Conservation (phyloP, 1,139 yeast species). For the Geotrichum fermentans region DNA sequence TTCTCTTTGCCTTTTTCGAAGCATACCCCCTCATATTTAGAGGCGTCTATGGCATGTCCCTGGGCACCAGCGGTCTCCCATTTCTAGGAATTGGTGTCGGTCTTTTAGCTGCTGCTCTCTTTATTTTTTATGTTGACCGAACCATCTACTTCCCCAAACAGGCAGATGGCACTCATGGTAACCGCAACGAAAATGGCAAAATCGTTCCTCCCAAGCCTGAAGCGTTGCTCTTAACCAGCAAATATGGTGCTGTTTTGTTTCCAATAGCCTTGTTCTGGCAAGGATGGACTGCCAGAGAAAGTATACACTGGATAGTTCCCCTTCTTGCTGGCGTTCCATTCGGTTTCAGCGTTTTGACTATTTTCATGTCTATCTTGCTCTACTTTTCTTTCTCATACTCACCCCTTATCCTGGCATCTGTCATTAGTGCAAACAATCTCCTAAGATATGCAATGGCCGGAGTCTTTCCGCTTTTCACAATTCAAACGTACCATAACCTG, state of each 20-base stretch:
- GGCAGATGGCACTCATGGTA: constrained; percentile 17
- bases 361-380: constrained; percentile 62
- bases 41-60: constrained; percentile 16
- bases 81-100: constrained; percentile 29
- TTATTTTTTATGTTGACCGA: constrained; percentile 34
- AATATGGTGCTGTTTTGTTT: constrained; percentile 49
- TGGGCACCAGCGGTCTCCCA: constrained; percentile 12
- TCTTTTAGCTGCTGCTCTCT: constrained; percentile 25
- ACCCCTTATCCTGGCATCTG: constrained; percentile 67
- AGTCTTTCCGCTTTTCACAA: constrained; percentile 70
- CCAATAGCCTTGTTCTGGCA: constrained; percentile 75
- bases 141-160: constrained; percentile 32
- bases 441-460: constrained; percentile 67
- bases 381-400: constrained; percentile 70
- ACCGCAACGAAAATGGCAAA: constrained; percentile 14
- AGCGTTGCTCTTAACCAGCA: constrained; percentile 36
- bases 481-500: constrained; percentile 50
- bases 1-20: constrained; percentile 26
- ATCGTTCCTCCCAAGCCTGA: constrained; percentile 19
- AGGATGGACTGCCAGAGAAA: constrained; percentile 66
- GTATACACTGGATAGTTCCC: constrained; percentile 75
- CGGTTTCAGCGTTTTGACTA: constrained; percentile 66
- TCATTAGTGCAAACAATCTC: constrained; percentile 74
- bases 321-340: constrained; percentile 70
- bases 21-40: constrained; percentile 27